A percentile compares a stretch with the other conserved stretches of the same genome.
These are phyloP conservation scores for Penicillium lividum DNA, from an alignment of 495 filamentous ascomycete genomes.

Conservation along the genomic window DNA sequence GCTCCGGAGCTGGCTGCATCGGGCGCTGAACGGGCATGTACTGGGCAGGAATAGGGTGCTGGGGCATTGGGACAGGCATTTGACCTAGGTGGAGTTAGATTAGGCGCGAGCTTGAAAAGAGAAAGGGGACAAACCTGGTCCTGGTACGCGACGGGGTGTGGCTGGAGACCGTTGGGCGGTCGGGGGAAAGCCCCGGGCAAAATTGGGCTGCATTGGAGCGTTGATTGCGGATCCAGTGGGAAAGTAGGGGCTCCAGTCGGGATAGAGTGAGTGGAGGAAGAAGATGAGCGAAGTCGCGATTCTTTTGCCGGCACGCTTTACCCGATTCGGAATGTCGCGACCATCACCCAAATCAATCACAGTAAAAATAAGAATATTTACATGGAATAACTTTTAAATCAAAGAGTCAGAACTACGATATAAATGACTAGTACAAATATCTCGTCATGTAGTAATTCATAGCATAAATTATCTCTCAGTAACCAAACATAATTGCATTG, in stretches of 20 bases:
- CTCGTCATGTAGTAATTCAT: slow-evolving; percentile 14
- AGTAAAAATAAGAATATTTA: neutral
- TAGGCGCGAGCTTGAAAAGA: slow-evolving; percentile 7
- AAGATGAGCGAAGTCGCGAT: slow-evolving; percentile 40
- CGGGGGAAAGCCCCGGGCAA: slow-evolving; percentile 45
- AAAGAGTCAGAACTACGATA: too few species aligned
- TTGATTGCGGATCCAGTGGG: slow-evolving; percentile 36
- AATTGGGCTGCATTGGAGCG: slow-evolving; percentile 48
- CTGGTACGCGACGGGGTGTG: slow-evolving; percentile 45
- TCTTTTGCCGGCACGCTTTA: slow-evolving; percentile 44
- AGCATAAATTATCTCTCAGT: slow-evolving; percentile 27
- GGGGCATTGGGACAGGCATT: slow-evolving; percentile 43
- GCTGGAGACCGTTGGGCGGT: slow-evolving; percentile 47
- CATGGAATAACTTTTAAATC: too few species aligned
- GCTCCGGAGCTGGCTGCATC: slow-evolving; percentile 47
- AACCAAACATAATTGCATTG: slow-evolving; percentile 27
- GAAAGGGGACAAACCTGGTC: slow-evolving; percentile 38
- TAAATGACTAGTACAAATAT: neutral
- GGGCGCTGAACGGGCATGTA: slow-evolving; percentile 45
- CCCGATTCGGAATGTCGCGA: slow-evolving; percentile 36
- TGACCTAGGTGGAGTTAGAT: slow-evolving; percentile 26
- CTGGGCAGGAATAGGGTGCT: slow-evolving; percentile 43
- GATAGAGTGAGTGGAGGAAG: slow-evolving; percentile 25
- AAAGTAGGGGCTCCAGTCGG: slow-evolving; percentile 17
- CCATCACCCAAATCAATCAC: neutral